These are phyloP conservation scores for Hirschioporus abietinus DNA, from an alignment of 768 basidiomycete genomes.

Conservation along the genomic window DNA sequence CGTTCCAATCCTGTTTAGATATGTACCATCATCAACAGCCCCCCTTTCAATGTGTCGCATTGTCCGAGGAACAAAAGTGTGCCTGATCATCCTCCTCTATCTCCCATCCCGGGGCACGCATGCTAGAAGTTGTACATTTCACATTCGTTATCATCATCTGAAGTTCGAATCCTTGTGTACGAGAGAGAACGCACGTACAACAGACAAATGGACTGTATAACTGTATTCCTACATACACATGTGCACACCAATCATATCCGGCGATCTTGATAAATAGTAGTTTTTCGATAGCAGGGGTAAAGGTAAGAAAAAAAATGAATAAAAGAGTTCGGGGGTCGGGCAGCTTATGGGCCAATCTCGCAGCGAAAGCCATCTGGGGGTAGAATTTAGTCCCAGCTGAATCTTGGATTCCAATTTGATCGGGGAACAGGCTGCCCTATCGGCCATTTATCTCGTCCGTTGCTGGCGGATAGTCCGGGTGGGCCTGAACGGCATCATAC, in stretches of 20 bases:
- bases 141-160: neutral
- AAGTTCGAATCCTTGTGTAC: neutral
- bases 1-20: neutral
- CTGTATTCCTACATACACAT: conserved; percentile 1
- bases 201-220: neutral
- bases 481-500: neutral
- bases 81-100: neutral
- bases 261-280: neutral
- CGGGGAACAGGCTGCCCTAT: neutral
- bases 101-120: neutral
- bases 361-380: neutral
- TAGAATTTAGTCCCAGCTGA: neutral
- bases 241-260: neutral
- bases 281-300: neutral
- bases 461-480: neutral
- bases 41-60: neutral
- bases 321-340: neutral
- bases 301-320: neutral
- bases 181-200: neutral
- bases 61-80: neutral
- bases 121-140: neutral
- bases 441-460: neutral
- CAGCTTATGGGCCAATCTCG: neutral
- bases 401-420: neutral
- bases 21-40: neutral